Conservation (phyloP, 2,329 filamentous ascomycete species). For the Bisporella sp. region DNA sequence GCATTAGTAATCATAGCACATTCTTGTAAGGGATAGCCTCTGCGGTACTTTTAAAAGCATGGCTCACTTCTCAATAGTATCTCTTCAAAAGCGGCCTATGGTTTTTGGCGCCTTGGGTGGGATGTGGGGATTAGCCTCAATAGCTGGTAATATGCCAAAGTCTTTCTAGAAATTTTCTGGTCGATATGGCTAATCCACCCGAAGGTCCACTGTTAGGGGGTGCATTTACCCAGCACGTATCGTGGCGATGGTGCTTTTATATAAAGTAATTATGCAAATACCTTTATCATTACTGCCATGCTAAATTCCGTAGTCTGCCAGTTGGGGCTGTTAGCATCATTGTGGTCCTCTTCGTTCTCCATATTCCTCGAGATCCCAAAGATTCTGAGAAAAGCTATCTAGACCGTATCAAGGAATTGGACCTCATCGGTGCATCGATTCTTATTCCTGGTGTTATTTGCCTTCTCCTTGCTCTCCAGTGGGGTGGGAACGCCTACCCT, state of each 20-base stretch:
- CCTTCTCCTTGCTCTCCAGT: conserved; percentile 40
- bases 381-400: conserved; percentile 27
- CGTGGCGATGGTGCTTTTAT: conserved; percentile 31
- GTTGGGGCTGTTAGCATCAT: conserved; percentile 21
- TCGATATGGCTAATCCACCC: no score
- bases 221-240: conserved; percentile 29
- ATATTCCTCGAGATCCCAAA: conserved; percentile 32
- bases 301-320: conserved; percentile 31
- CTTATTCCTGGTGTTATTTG: conserved; percentile 32
- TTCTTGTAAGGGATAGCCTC: no score
- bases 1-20: conserved; percentile 36
- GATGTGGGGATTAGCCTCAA: no score
- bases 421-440: conserved; percentile 35
- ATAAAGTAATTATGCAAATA: not conserved
- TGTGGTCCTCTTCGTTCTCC: conserved; percentile 29
- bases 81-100: no score
- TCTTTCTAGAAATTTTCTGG: no score
- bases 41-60: no score
- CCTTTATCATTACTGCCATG: not conserved
- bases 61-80: no score
- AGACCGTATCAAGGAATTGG: conserved; percentile 31
- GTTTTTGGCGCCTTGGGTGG: no score
- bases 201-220: conserved; percentile 27
- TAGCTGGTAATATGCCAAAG: no score
- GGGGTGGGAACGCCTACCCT: conserved; percentile 31